These are phyloP conservation scores for Starmera dryadoides DNA, from an alignment of 805 yeast species.

Conservation along the genomic window DNA sequence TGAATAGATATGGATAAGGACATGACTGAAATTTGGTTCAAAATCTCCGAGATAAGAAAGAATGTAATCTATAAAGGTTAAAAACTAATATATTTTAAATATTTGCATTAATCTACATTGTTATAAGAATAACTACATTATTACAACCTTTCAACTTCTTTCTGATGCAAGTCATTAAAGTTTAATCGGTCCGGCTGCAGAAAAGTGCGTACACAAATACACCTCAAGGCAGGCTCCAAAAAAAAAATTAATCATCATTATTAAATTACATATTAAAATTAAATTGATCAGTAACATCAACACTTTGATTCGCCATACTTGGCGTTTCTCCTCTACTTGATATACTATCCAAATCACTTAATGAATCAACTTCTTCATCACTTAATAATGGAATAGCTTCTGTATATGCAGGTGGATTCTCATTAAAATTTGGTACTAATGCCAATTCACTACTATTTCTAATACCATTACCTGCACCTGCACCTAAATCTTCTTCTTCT, in stretches of 20 bases:
- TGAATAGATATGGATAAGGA: too few species aligned
- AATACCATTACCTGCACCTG: background rate
- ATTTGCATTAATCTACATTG: too few species aligned
- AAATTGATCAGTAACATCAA: slow-evolving; percentile 1
- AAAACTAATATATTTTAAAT: too few species aligned
- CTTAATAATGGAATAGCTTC: slow-evolving; percentile 19
- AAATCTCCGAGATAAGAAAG: too few species aligned
- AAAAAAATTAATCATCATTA: background rate
- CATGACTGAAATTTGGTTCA: too few species aligned
- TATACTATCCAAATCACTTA: background rate
- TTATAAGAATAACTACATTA: too few species aligned
- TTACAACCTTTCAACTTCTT: too few species aligned
- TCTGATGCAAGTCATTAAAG: too few species aligned
- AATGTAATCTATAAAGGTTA: too few species aligned
- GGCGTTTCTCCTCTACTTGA: background rate
- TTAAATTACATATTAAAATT: background rate
- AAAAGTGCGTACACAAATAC: background rate
- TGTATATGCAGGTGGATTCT: slow-evolving; percentile 26
- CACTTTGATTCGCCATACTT: background rate
- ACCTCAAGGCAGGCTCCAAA: background rate
- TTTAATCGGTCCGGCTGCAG: too few species aligned
- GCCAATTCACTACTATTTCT: background rate
- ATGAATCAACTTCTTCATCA: slow-evolving; percentile 14
- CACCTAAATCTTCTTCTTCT: too few species aligned
- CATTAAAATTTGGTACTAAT: background rate